Evolutionary conservation across 2,329 filamentous ascomycete genomes (phyloP), one percentile per base, ranked within the genome.

Genomic region (Aspergillus neoniger): DNA sequence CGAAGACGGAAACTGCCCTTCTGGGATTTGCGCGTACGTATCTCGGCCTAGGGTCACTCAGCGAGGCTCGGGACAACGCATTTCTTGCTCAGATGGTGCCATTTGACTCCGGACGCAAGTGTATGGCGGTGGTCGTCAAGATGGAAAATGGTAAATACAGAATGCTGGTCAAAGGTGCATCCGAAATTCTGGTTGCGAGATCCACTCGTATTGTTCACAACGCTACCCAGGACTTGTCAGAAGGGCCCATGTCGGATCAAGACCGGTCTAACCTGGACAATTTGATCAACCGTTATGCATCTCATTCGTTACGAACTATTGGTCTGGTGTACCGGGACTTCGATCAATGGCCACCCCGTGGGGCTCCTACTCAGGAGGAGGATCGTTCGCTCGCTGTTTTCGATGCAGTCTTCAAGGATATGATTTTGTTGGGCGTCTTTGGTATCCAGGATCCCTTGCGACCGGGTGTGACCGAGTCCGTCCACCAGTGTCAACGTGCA

Each of bases 311-410:
- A 32, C 86, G 92, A 64, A 96, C 92, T 1, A 96, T 96, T 67
- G 91, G 88, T 47, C 84, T 96, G 64, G 82, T 92, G 56, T 96
- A 92, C 77, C 89, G 88, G 58, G 92, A 96, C 68, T 96, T 95
- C 66, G 85, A 91, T 23, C 84, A 85, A 56, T 96, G 92, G 92
- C 92, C 93, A 32, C 92, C 92, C 4, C 84, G 81, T 62, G 83
- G 84, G 51, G 85, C 83, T 15, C 85, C 79, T 32, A 82, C 78
- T 44, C 71, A 78, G 21, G 83, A 86, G 62, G 85, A 87, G 50
- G 82, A 88, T 73, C 82, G 82, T 67, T 82, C 81, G 39, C 84
- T 88, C 58, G 82, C 87, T n/a, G 76, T 81, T 8, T 89, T 91
- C 64, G 87, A 90, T 49, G 82, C 87, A 56, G 75, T 91, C 15